phyloP scores from a whole-genome alignment of 805 yeast genomes.

The Saturnispora besseyi region DNA sequence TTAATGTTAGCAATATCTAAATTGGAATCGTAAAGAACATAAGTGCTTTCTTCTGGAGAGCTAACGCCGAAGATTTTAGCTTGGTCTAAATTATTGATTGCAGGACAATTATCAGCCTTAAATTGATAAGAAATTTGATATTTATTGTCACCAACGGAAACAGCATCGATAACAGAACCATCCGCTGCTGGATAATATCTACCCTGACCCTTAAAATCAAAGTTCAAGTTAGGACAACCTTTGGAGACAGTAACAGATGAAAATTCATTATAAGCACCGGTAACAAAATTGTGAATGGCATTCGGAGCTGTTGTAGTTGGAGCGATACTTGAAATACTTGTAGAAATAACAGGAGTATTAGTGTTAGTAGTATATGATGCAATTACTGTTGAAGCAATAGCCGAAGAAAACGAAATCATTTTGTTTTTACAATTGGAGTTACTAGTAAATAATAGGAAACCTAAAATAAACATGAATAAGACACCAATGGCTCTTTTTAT shows the following conservation, averaged over 20 bases:
- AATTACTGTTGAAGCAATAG: too few species aligned
- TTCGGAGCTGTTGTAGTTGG: too few species aligned
- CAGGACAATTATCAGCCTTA: conserved; percentile 8
- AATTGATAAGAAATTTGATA: conserved; percentile 15
- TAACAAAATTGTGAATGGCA: conserved; percentile 5
- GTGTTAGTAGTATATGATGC: too few species aligned
- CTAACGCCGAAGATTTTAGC: conserved; percentile 23
- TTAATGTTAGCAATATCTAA: conserved; percentile 15
- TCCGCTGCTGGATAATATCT: conserved; percentile 16
- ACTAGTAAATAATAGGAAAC: too few species aligned
- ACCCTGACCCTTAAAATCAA: conserved; percentile 8
- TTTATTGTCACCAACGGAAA: conserved; percentile 8
- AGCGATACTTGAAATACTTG: too few species aligned
- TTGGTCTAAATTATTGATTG: conserved; percentile 18
- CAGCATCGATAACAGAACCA: conserved; percentile 12
- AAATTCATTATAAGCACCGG: conserved; percentile 3
- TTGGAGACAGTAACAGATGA: conserved; percentile 2
- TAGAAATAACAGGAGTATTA: too few species aligned
- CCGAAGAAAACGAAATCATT: too few species aligned
- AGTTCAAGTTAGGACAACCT: conserved; percentile 15
- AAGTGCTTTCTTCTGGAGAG: conserved; percentile 21
- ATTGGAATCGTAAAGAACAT: conserved; percentile 22
- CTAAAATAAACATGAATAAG: too few species aligned
- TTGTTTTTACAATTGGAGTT: too few species aligned
- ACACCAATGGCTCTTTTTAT: too few species aligned